Percentiles rank a stretch among this genome's conserved stretches.
These are phyloP conservation scores for Mycotypha africana DNA, from an alignment of 371 early-diverging fungal genomes.

Conservation along the genomic window DNA sequence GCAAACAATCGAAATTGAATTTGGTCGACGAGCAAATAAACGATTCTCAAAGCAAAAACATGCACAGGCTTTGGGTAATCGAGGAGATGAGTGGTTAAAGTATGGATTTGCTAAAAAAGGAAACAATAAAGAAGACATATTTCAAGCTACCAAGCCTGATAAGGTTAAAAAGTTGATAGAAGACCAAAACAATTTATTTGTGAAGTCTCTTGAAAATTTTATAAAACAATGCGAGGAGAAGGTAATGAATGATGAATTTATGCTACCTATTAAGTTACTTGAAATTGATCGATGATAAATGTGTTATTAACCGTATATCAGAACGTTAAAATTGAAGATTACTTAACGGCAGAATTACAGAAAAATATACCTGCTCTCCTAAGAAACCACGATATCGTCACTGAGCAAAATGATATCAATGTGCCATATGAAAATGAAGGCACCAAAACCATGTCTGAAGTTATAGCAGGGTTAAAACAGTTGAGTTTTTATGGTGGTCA, in stretches of 20 bases:
- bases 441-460: not conserved
- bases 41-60: slow-evolving; percentile 12
- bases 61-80: slow-evolving; percentile 5
- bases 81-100: slow-evolving; percentile 11
- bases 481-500: slow-evolving; percentile 28
- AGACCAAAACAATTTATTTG: slow-evolving; percentile 22
- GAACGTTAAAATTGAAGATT: too few relatives aligned
- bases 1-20: slow-evolving; percentile 15
- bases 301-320: too few relatives aligned
- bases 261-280: too few relatives aligned
- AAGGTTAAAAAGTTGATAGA: slow-evolving; percentile 24
- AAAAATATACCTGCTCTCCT: too few relatives aligned
- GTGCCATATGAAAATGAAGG: not conserved
- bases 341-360: too few relatives aligned
- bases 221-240: slow-evolving; percentile 18
- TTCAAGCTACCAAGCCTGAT: slow-evolving; percentile 18
- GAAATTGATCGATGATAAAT: too few relatives aligned
- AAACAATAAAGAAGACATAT: not conserved
- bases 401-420: too few relatives aligned
- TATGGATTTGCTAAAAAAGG: too few relatives aligned
- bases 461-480: slow-evolving; percentile 17
- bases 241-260: slow-evolving; percentile 3
- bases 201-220: slow-evolving; percentile 13
- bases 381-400: too few relatives aligned
- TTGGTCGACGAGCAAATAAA: slow-evolving; percentile 28